A percentile compares a stretch with the other conserved stretches of the same genome.
Conservation (phyloP, 2,329 filamentous ascomycete genomes). For the Sporothrix globosa region DNA sequence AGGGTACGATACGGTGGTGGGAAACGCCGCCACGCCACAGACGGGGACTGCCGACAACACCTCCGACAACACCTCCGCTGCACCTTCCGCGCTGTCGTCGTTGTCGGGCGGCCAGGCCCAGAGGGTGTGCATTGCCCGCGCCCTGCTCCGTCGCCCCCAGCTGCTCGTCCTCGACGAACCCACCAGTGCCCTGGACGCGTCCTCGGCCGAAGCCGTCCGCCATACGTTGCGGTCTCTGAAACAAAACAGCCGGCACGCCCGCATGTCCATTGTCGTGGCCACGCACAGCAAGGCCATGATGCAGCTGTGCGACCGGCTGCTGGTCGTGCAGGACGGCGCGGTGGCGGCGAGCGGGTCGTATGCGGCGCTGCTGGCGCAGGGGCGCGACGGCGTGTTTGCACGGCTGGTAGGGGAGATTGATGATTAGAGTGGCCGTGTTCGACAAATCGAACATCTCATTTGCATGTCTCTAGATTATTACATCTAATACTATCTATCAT, state of each 20-base stretch:
- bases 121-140: slow-evolving; percentile 77
- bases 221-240: slow-evolving; percentile 39
- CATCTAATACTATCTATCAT: too few relatives aligned
- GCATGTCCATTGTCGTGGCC: slow-evolving; percentile 75
- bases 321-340: slow-evolving; percentile 70
- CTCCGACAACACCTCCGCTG: background rate
- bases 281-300: slow-evolving; percentile 89
- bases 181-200: slow-evolving; percentile 71
- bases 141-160: slow-evolving; percentile 69
- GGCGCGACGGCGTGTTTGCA: slow-evolving; percentile 49
- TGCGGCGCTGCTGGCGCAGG: slow-evolving; percentile 53
- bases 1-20: slow-evolving; percentile 73
- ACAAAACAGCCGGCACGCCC: background rate
- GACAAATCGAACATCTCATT: background rate
- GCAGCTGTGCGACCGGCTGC: slow-evolving; percentile 71
- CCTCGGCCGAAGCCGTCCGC: slow-evolving; percentile 66
- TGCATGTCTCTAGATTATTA: background rate
- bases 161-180: slow-evolving; percentile 85
- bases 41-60: background rate
- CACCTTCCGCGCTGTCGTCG: slow-evolving; percentile 45
- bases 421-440: slow-evolving; percentile 21
- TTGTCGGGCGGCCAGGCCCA: slow-evolving; percentile 85
- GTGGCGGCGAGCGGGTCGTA: slow-evolving; percentile 71
- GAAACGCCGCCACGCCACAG: slow-evolving; percentile 58
- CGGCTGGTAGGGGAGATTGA: slow-evolving; percentile 48